Conservation (phyloP, 805 yeast species). For the Clavispora carvajalis region DNA sequence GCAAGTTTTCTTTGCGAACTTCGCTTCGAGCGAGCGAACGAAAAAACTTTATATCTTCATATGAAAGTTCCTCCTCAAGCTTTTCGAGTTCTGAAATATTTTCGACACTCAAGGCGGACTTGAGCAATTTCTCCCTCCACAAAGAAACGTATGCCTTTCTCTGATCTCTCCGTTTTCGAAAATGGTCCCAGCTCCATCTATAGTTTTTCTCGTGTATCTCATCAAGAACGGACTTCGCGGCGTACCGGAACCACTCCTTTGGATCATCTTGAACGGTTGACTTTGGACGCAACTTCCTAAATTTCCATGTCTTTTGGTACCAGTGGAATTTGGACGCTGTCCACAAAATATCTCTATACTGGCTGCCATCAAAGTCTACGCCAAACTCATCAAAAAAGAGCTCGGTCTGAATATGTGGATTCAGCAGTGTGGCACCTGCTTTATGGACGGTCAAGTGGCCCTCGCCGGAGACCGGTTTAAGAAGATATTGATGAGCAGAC, state of each 20-base stretch:
- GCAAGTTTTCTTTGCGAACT: conserved; percentile 48
- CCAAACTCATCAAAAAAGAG: conserved; percentile 84
- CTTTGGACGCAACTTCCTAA: conserved; percentile 65
- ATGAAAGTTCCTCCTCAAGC: conserved; percentile 57
- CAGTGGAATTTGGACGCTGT: conserved; percentile 79
- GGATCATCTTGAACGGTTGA: conserved; percentile 57
- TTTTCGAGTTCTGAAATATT: conserved; percentile 34
- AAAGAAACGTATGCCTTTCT: conserved; percentile 60
- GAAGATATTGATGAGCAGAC: conserved; percentile 45
- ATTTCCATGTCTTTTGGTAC: conserved; percentile 70
- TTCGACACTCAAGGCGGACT: conserved; percentile 20
- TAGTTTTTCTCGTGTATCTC: conserved; percentile 79
- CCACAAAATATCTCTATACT: conserved; percentile 76
- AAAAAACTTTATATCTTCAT: conserved; percentile 80
- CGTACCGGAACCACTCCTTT: conserved; percentile 73
- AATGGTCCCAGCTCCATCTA: conserved; percentile 85
- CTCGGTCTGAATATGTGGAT: conserved; percentile 69
- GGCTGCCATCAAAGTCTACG: conserved; percentile 77
- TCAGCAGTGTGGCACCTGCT: conserved; percentile 58
- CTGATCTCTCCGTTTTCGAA: conserved; percentile 66
- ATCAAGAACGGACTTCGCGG: conserved; percentile 66
- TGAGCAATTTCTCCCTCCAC: conserved; percentile 59
- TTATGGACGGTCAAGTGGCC: conserved; percentile 83
- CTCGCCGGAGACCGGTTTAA: conserved; percentile 84
- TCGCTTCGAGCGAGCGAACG: conserved; percentile 73